A percentile compares a stretch with the other conserved stretches of the same genome.
These are phyloP conservation scores for Sarocladiaceae sp. DNA, from an alignment of 2,329 filamentous ascomycete species.

Conservation along the genomic window DNA sequence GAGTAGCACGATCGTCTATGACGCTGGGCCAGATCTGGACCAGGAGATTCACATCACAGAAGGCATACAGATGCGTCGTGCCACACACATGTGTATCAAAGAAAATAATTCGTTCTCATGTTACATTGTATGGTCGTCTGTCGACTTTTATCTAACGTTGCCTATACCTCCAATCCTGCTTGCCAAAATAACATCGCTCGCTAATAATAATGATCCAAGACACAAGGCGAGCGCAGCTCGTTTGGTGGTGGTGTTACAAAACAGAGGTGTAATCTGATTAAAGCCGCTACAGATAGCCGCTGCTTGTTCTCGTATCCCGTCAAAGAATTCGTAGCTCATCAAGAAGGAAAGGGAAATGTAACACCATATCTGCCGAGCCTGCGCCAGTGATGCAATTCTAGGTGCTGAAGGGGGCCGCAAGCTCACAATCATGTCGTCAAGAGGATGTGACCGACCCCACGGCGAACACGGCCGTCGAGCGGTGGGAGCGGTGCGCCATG, in stretches of 20 bases:
- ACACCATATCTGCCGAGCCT: too few species aligned
- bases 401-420: not conserved
- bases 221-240: constrained; percentile 1
- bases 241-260: not conserved
- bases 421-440: not conserved
- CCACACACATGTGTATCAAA: too few species aligned
- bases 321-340: too few species aligned
- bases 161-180: not conserved
- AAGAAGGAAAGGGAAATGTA: too few species aligned
- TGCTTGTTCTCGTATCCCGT: not conserved
- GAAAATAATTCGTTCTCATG: too few species aligned
- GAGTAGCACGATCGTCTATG: too few species aligned
- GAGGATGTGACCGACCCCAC: not conserved
- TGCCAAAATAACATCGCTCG: not conserved
- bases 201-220: constrained; percentile 1
- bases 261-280: not conserved
- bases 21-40: too few species aligned
- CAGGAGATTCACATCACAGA: too few species aligned
- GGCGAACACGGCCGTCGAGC: not conserved
- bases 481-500: not conserved
- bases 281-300: not conserved
- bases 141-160: constrained; percentile 4
- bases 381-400: too few species aligned
- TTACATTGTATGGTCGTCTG: constrained; percentile 2
- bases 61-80: too few species aligned